phyloP scores from a whole-genome alignment of 495 filamentous ascomycete genomes.

The Daldinia vernicosa region DNA sequence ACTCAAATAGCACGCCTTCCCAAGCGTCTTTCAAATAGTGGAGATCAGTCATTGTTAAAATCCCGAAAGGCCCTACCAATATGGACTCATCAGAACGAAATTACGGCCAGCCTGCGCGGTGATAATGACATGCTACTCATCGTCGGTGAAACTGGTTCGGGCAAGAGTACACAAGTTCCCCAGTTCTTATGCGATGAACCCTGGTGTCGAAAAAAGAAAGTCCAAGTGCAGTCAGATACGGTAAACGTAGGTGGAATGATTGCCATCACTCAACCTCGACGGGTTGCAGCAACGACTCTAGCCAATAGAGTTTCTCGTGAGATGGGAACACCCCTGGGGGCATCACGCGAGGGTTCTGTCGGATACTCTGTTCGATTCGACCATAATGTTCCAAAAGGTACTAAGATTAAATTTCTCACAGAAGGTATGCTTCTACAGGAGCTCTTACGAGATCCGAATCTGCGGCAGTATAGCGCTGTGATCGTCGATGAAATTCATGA shows the following conservation, averaged over 20 bases:
- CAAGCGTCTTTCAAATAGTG: background rate
- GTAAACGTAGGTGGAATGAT: constrained; percentile 81
- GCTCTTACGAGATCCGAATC: constrained; percentile 82
- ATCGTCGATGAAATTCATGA: constrained; percentile 98
- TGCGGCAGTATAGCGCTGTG: constrained; percentile 86
- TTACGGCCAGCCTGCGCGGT: constrained; percentile 67
- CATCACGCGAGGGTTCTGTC: constrained; percentile 61
- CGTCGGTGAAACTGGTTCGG: constrained; percentile 93
- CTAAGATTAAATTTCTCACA: constrained; percentile 90
- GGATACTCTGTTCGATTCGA: constrained; percentile 97
- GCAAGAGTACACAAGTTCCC: constrained; percentile 96
- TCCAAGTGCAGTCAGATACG: constrained; percentile 59
- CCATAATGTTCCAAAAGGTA: constrained; percentile 72
- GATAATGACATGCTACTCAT: constrained; percentile 82
- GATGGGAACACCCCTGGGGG: constrained; percentile 84
- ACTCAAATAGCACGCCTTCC: constrained; percentile 4
- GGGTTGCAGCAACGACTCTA: constrained; percentile 93
- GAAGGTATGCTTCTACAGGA: constrained; percentile 98
- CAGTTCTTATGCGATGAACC: constrained; percentile 83
- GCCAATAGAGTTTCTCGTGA: constrained; percentile 89
- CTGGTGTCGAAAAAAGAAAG: constrained; percentile 74
- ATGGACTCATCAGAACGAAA: constrained; percentile 74
- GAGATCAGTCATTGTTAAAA: constrained; percentile 49
- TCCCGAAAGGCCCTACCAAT: constrained; percentile 76
- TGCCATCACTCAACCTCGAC: constrained; percentile 91